Base-by-base conservation (phyloP, 2,329 filamentous ascomycete species). In the Paecilomyces sp. region DNA sequence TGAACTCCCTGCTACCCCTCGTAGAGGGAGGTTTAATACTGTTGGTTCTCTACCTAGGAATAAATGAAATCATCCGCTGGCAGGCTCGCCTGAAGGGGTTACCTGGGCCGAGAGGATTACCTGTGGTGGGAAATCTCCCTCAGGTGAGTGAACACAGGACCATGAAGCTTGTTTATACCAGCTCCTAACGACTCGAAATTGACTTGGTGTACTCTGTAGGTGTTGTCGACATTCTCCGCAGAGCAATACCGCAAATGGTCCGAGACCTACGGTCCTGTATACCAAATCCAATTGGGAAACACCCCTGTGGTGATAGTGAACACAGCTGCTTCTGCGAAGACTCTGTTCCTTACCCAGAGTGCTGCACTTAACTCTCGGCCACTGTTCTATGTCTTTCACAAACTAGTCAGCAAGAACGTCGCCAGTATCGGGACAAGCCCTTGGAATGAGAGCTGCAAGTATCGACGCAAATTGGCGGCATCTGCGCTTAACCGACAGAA, bases 341-440 rank as follows among this genome's bases (percentile, higher is more conserved):
- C 73, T 59, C 69, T 79, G 25, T 78, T 79, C 53, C 75, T 76
- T 15, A 69, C 74, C 11, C 72, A 77, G 58, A 75, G 74, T 55
- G 73, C 77, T 60, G 75, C 75, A 2, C 63, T 79, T 57, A 75
- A 72, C 58, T 75, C 73, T 5, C 66, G 76, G 18, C 77, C 77
- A 0, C 74, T 78, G 5, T 77, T 79, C 58, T 78, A 77, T 67
- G 79, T 77, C 1, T 79, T 79, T 60, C 77, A 79, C 57, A 78
- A 78, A 63, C 72, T 74, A 30, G 60, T 61, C 9, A 61, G 60
- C 36, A 61, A 58, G 22, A 55, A 61, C n/a, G 58, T 59, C 50
- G 53, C 60, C 18, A 63, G 59, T 30, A 63, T 63, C 33, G 61
- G 61, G 3, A 63, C 61, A 8, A 61, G 59, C 34, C 61, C 61